Percentiles rank a stretch among this genome's conserved stretches.
These are phyloP conservation scores for Rhododendron molle DNA, from an alignment of 148 eudicot species.

Conservation along the genomic window DNA sequence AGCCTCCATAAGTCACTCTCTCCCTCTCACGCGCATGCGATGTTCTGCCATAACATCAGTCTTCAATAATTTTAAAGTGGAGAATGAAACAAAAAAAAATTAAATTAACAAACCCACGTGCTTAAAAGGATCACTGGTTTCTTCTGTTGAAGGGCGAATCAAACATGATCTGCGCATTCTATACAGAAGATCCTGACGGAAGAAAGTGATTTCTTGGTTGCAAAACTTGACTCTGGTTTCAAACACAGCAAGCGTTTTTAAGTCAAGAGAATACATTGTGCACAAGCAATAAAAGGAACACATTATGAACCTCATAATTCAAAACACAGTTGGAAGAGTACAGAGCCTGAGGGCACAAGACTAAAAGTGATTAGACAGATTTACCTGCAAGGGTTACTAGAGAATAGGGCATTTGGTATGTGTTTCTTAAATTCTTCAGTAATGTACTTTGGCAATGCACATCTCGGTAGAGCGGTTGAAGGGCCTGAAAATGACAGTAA, in stretches of 20 bases:
- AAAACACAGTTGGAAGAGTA: too few relatives aligned
- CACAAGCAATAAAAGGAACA: not conserved
- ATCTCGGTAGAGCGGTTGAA: slow-evolving; percentile 87
- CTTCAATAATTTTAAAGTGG: not conserved
- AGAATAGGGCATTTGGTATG: slow-evolving; percentile 70
- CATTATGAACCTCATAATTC: not conserved
- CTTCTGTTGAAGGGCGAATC: slow-evolving; percentile 75
- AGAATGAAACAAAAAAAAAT: not conserved
- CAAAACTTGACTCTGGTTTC: slow-evolving; percentile 75
- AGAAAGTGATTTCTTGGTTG: slow-evolving; percentile 83
- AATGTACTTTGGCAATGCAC: slow-evolving; percentile 73
- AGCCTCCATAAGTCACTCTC: not conserved
- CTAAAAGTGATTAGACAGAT: not conserved
- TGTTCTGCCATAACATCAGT: not conserved
- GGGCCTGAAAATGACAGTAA: slow-evolving; percentile 48
- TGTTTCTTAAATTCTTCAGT: slow-evolving; percentile 70
- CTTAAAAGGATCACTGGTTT: slow-evolving; percentile 87
- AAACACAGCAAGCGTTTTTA: not conserved
- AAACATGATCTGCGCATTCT: slow-evolving; percentile 92
- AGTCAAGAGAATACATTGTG: not conserved
- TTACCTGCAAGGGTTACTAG: slow-evolving; percentile 95
- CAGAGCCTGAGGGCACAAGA: not conserved
- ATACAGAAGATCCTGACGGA: slow-evolving; percentile 85
- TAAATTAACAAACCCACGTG: slow-evolving; percentile 52
- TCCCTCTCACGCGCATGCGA: too few relatives aligned